A percentile compares a stretch with the other conserved stretches of the same genome.
Evolutionary conservation across 108 stramenopile genomes (phyloP).

Genomic region (Nannochloropsis oceanica): DNA sequence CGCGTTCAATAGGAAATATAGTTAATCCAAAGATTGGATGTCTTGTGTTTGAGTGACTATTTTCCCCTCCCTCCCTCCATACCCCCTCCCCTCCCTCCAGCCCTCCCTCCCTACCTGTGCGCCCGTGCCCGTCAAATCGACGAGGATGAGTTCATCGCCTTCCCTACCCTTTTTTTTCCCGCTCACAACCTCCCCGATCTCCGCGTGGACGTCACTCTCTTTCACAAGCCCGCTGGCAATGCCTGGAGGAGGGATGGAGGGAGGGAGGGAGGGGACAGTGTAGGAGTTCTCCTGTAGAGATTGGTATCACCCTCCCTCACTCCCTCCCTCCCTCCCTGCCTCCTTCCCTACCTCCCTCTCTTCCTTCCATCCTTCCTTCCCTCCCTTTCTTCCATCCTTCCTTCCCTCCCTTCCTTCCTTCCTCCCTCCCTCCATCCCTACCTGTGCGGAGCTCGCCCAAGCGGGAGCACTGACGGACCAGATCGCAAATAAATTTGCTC

Average conservation of each 20-base stretch:
- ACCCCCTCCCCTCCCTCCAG: neutral
- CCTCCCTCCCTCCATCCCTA: constrained; percentile 37
- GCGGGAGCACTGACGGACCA: constrained; percentile 70
- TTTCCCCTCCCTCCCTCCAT: no score
- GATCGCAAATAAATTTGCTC: constrained; percentile 41
- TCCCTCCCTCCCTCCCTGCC: neutral
- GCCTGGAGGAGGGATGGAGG: neutral
- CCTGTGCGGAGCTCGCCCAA: constrained; percentile 73
- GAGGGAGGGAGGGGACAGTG: neutral
- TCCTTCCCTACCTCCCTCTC: no score
- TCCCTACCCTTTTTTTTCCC: constrained; percentile 67
- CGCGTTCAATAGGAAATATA: no score
- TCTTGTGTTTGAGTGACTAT: no score
- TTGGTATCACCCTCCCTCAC: neutral
- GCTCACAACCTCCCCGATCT: constrained; percentile 77
- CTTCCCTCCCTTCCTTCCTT: neutral
- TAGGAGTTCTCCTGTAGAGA: neutral
- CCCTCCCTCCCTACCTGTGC: constrained; percentile 45
- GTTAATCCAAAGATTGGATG: no score
- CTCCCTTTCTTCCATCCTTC: neutral
- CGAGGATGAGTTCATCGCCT: constrained; percentile 80
- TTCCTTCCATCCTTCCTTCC: neutral
- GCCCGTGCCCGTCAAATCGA: constrained; percentile 82
- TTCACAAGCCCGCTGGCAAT: constrained; percentile 57
- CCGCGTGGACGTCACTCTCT: constrained; percentile 72